Percentiles rank a stretch among this genome's conserved stretches.
Evolutionary conservation across 2,329 filamentous ascomycete species (phyloP).

Genomic region (Cadophora luteo-olivacea): DNA sequence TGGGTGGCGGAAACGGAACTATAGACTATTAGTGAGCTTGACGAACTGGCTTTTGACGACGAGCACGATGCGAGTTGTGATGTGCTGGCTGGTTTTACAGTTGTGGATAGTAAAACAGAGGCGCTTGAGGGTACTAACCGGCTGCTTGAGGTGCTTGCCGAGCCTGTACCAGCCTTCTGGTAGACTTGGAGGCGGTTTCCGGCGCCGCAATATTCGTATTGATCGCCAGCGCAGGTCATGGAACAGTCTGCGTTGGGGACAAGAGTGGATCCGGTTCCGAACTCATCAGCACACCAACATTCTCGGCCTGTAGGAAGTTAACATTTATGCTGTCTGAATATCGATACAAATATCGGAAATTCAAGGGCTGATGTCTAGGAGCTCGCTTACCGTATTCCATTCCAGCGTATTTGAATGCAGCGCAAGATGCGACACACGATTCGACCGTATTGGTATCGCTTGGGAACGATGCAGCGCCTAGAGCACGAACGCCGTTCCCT

Average conservation of each 20-base stretch:
- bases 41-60: background rate
- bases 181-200: constrained; percentile 41
- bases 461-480: constrained; percentile 27
- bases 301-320: constrained; percentile 28
- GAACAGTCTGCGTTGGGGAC: constrained; percentile 32
- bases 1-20: background rate
- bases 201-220: constrained; percentile 44
- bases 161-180: constrained; percentile 27
- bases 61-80: background rate
- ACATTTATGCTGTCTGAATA: background rate
- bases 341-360: background rate
- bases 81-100: constrained; percentile 7
- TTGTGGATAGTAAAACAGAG: background rate
- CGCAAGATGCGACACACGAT: constrained; percentile 31
- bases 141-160: constrained; percentile 10
- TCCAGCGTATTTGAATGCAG: constrained; percentile 49
- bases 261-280: constrained; percentile 28
- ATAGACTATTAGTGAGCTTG: background rate
- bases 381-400: constrained; percentile 27
- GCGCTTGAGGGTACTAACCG: constrained; percentile 19
- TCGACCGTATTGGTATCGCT: constrained; percentile 30
- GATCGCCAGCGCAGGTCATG: constrained; percentile 39
- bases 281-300: constrained; percentile 45
- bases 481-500: constrained; percentile 25
- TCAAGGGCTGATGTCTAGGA: background rate